Evolutionary conservation across 352 stramenopile genomes (phyloP), one percentile per base, ranked within the genome.

Genomic region (Phytophthora colocasiae): DNA sequence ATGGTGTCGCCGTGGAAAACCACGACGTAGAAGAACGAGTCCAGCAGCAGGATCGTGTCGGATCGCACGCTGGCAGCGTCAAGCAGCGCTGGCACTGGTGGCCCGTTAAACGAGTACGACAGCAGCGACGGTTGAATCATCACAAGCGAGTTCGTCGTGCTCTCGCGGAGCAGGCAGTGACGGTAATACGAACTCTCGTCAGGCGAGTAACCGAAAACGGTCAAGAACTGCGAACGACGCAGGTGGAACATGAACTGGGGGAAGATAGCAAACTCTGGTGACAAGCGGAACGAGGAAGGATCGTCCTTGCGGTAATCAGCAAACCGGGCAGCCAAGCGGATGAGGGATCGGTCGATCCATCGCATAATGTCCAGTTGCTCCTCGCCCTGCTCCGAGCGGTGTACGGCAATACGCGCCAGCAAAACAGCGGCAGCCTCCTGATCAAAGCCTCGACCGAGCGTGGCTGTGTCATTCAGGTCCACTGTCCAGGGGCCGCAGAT

Each of bases 241-340:
- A 99, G 71, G 85, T 99, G 97, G 83, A 99, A 99, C 91, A 99
- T 99, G 76, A 99, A 99, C 81, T 99, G 98, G 46, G 98, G 98
- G 79, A 99, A 99, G 63, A 99, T 97, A 52, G 92, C 93, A 70
- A 99, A 99, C 87, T 99, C 97, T 19, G 93, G 85, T 47, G 94
- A 93, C 39, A 99, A 82, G 0, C 94, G 89, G 78, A 99, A 99
- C 38, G 85, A 98, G 53, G 86, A 96, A 31, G 97, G 96, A 71
- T 99, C 96, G 73, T 99, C 98, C 69, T 98, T 98, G 62, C 92
- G 82, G 79, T 99, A 99, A 63, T 99, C 93, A 11, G 97, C 98
- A 79, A 99, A 99, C 60, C 98, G 98, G n/a, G 97, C 78, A 58
- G 96, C 98, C 34, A 99, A 80, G 15, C 97, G 92, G 75, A 99